Percentiles rank a stretch among this genome's conserved stretches.
Conservation (phyloP, 768 basidiomycete genomes). For the Symmetrospora coprosmae region DNA sequence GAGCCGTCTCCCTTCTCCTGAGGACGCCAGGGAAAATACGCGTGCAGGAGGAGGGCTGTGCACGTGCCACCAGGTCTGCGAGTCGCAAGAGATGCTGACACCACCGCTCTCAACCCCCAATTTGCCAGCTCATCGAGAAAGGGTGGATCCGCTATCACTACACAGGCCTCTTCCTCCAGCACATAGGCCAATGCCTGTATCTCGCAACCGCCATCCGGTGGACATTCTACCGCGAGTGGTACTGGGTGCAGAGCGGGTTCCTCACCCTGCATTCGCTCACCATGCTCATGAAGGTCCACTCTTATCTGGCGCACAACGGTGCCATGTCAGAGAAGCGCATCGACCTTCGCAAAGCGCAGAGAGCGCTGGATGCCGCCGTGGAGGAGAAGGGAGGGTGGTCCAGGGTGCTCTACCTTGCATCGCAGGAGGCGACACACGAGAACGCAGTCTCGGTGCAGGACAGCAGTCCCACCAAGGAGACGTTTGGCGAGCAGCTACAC, state of each 20-base stretch:
- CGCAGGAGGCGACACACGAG: neutral
- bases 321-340: slow-evolving; percentile 47
- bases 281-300: slow-evolving; percentile 57
- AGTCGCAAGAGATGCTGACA: too few relatives aligned
- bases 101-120: too few relatives aligned
- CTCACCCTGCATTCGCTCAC: slow-evolving; percentile 69
- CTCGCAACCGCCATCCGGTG: slow-evolving; percentile 64
- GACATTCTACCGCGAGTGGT: slow-evolving; percentile 56
- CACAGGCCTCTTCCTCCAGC: slow-evolving; percentile 63
- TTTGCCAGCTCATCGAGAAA: slow-evolving; percentile 45
- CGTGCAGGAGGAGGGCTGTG: too few relatives aligned
- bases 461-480: neutral
- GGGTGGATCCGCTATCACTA: slow-evolving; percentile 72
- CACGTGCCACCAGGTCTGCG: too few relatives aligned
- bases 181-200: slow-evolving; percentile 58
- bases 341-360: slow-evolving; percentile 36
- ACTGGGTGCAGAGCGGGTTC: slow-evolving; percentile 50
- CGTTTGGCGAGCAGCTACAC: neutral
- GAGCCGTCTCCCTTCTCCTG: too few relatives aligned
- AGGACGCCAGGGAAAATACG: too few relatives aligned
- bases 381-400: slow-evolving; percentile 54
- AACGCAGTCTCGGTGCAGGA: neutral
- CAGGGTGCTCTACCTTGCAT: slow-evolving; percentile 29
- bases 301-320: slow-evolving; percentile 78
- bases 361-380: slow-evolving; percentile 43